Percentiles rank a stretch among this genome's conserved stretches.
These are phyloP conservation scores for Diutina ranongensis DNA, from an alignment of 1,139 yeast species.

Conservation along the genomic window DNA sequence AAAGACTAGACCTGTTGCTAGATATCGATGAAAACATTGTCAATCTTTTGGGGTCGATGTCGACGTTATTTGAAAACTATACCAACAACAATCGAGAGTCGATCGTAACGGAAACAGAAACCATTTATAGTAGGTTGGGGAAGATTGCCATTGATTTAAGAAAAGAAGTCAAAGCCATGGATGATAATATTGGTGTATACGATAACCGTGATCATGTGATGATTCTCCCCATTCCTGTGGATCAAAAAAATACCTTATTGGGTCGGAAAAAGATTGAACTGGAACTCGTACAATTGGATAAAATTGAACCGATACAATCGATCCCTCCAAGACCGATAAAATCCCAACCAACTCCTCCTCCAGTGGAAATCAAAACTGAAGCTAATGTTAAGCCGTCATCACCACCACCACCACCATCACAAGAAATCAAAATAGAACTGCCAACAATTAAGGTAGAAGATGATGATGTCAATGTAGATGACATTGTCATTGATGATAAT, in stretches of 20 bases:
- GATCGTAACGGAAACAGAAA: slow-evolving; percentile 14
- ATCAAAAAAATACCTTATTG: slow-evolving; percentile 49
- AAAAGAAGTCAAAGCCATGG: slow-evolving; percentile 46
- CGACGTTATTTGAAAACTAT: slow-evolving; percentile 30
- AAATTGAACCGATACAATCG: background rate
- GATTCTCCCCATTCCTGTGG: slow-evolving; percentile 48
- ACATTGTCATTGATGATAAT: background rate
- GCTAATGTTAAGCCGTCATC: background rate
- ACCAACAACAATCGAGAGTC: slow-evolving; percentile 11
- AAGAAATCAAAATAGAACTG: background rate
- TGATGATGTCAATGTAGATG: background rate
- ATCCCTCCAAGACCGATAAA: background rate
- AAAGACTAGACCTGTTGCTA: slow-evolving; percentile 33
- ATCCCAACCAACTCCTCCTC: background rate
- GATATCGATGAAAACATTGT: slow-evolving; percentile 35
- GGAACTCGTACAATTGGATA: slow-evolving; percentile 19
- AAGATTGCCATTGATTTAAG: slow-evolving; percentile 37
- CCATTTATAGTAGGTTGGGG: slow-evolving; percentile 24
- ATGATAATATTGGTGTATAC: slow-evolving; percentile 42
- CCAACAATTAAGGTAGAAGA: background rate
- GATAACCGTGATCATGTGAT: slow-evolving; percentile 36
- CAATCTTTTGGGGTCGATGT: slow-evolving; percentile 26
- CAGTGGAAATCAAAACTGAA: background rate
- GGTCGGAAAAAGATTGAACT: slow-evolving; percentile 37
- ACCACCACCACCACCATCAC: background rate